Conservation (phyloP, 495 filamentous ascomycete genomes). For the Penicillium ochrochloron region DNA sequence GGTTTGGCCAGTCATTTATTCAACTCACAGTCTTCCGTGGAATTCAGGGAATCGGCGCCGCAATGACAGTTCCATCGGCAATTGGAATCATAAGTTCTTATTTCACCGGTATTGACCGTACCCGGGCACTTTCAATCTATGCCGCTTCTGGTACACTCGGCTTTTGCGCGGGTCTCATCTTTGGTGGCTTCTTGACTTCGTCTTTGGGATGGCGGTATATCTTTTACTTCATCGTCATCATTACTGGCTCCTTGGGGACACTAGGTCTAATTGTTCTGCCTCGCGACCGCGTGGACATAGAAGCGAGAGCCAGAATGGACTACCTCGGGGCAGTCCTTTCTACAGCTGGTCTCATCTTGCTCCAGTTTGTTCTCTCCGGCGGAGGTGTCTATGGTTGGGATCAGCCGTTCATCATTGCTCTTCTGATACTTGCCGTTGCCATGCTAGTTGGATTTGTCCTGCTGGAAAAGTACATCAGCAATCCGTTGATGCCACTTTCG, state of each 20-base stretch:
- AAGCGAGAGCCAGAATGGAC: constrained; percentile 36
- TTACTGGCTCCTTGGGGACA: constrained; percentile 35
- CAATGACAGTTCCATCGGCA: constrained; percentile 43
- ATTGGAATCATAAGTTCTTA: constrained; percentile 48
- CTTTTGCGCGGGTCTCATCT: constrained; percentile 43
- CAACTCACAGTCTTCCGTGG: constrained; percentile 43
- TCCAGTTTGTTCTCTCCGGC: constrained; percentile 46
- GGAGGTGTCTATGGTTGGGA: constrained; percentile 51
- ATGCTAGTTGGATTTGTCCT: constrained; percentile 46
- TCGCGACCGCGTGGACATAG: constrained; percentile 25
- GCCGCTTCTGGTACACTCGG: constrained; percentile 43
- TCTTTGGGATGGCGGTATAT: constrained; percentile 46
- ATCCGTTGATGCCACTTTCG: constrained; percentile 42
- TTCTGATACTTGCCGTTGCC: constrained; percentile 46
- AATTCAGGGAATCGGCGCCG: constrained; percentile 42
- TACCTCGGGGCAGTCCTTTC: constrained; percentile 41
- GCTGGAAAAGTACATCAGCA: constrained; percentile 38
- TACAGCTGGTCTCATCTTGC: constrained; percentile 39
- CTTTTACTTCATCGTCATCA: constrained; percentile 41
- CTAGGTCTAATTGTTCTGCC: constrained; percentile 41
- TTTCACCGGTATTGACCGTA: constrained; percentile 42
- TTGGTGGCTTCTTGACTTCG: constrained; percentile 43
- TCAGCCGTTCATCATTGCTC: constrained; percentile 49
- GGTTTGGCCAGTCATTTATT: constrained; percentile 43
- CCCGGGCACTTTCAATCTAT: constrained; percentile 42